These are phyloP conservation scores for Kuraishia piskuri DNA, from an alignment of 805 yeast species.

Conservation along the genomic window DNA sequence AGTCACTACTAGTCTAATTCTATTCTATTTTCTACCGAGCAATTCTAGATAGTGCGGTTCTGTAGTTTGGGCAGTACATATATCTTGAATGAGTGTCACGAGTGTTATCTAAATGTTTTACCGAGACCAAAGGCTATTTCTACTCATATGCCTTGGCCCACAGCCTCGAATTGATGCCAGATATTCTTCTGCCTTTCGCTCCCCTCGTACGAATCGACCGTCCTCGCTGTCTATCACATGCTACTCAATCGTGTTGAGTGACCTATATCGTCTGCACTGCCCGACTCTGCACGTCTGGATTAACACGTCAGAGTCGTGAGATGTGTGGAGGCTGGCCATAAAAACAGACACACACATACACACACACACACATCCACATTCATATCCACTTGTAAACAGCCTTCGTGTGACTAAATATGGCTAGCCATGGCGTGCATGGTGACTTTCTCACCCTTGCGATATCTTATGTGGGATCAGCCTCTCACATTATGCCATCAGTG, in stretches of 20 bases:
- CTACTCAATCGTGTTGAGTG: background rate
- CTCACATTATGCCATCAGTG: too few relatives aligned
- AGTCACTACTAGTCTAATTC: too few relatives aligned
- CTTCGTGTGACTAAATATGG: background rate
- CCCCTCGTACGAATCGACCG: background rate
- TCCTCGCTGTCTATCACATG: background rate
- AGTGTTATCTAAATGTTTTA: too few relatives aligned
- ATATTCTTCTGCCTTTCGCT: too few relatives aligned
- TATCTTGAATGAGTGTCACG: too few relatives aligned
- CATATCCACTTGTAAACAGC: background rate
- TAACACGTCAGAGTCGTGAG: background rate
- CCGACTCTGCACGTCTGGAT: background rate
- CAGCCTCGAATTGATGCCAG: background rate
- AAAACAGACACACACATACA: background rate
- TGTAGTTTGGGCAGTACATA: too few relatives aligned
- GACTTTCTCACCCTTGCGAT: too few relatives aligned
- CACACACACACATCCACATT: conserved; percentile 1
- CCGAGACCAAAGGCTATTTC: too few relatives aligned
- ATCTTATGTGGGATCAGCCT: too few relatives aligned
- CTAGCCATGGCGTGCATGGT: background rate
- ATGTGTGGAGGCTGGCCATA: background rate
- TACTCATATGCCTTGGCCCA: too few relatives aligned
- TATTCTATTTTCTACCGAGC: too few relatives aligned
- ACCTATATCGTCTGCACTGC: background rate
- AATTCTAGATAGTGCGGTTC: too few relatives aligned